Conservation (phyloP, 352 stramenopile species). For the Globisporangium viniferum region DNA sequence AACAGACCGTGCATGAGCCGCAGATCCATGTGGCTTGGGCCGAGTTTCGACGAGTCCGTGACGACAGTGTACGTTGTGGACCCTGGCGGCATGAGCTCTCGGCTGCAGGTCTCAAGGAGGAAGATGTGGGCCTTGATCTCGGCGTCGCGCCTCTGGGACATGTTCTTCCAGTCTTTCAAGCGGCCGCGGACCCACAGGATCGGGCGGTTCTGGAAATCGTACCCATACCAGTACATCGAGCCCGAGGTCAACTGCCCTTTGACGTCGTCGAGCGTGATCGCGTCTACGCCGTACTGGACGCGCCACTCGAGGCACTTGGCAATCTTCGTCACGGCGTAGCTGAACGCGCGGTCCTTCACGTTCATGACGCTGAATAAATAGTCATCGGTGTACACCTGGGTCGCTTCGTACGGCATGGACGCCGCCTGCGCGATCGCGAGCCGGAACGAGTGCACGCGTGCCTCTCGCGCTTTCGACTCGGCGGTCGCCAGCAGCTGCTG, state of each 20-base stretch:
- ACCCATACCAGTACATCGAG: slow-evolving; percentile 74
- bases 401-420: slow-evolving; percentile 28
- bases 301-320: slow-evolving; percentile 51
- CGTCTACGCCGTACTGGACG: slow-evolving; percentile 38
- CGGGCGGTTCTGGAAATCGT: slow-evolving; percentile 61
- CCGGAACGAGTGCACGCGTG: slow-evolving; percentile 46
- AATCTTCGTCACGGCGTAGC: slow-evolving; percentile 63
- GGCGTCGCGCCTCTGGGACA: slow-evolving; percentile 39
- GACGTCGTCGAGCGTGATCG: slow-evolving; percentile 35
- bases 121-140: slow-evolving; percentile 64
- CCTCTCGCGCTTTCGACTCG: slow-evolving; percentile 20
- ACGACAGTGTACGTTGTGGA: slow-evolving; percentile 62
- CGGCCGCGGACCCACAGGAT: slow-evolving; percentile 64
- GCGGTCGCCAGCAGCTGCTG: slow-evolving; percentile 1
- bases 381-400: slow-evolving; percentile 49
- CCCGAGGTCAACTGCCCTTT: slow-evolving; percentile 38
- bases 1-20: slow-evolving; percentile 62
- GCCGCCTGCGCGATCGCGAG: slow-evolving; percentile 45
- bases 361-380: slow-evolving; percentile 59
- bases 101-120: slow-evolving; percentile 51
- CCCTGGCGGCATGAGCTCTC: slow-evolving; percentile 51
- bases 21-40: slow-evolving; percentile 47
- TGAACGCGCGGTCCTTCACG: slow-evolving; percentile 59
- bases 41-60: slow-evolving; percentile 48
- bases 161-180: slow-evolving; percentile 58